These are phyloP conservation scores for Zygotorulaspora sp. DNA, from an alignment of 805 yeast species.

Conservation along the genomic window DNA sequence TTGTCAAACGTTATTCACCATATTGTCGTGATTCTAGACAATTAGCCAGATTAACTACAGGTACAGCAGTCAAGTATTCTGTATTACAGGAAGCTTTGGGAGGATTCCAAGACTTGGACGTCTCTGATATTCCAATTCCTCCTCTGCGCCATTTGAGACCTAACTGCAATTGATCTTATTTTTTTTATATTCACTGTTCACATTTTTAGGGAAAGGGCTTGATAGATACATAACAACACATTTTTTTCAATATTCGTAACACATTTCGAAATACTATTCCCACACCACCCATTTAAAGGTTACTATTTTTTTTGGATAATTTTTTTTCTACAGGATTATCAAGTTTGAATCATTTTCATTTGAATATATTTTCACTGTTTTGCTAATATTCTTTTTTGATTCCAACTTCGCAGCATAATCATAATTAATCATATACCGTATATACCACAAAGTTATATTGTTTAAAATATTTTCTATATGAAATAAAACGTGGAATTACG, in stretches of 20 bases:
- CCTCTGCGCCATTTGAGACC: slow-evolving; percentile 37
- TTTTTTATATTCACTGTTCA: neutral
- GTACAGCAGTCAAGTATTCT: slow-evolving; percentile 43
- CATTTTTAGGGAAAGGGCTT: neutral
- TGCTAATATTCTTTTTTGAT: no score
- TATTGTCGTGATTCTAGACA: slow-evolving; percentile 47
- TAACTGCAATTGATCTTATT: slow-evolving; percentile 12
- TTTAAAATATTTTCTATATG: no score
- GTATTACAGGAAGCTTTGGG: slow-evolving; percentile 38
- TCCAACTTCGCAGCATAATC: no score
- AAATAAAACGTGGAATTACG: no score
- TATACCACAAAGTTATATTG: no score
- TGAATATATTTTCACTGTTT: no score
- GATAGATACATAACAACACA: no score
- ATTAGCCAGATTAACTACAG: slow-evolving; percentile 42
- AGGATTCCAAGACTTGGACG: slow-evolving; percentile 38
- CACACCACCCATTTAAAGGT: neutral
- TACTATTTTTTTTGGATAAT: neutral
- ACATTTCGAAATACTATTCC: slow-evolving; percentile 2
- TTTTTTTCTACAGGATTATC: neutral
- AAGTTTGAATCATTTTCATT: neutral
- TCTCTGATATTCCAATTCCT: slow-evolving; percentile 41
- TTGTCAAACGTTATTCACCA: slow-evolving; percentile 48
- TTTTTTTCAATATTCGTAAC: slow-evolving; percentile 1
- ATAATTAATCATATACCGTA: no score